phyloP scores from a whole-genome alignment of 805 yeast species.

The Spathaspora passalidarum region DNA sequence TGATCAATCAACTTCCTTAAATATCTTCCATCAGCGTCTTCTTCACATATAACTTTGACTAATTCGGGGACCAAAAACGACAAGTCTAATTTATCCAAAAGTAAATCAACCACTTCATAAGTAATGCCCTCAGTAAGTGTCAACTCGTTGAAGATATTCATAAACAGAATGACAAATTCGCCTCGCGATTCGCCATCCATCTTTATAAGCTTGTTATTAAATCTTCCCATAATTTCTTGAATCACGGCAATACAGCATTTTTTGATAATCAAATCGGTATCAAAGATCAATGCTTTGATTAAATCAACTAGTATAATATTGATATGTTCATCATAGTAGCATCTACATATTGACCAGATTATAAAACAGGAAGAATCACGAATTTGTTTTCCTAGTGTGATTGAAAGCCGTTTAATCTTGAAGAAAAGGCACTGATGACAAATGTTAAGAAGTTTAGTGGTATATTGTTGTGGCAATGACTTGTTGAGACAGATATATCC shows the following conservation, averaged over 20 bases:
- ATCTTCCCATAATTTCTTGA: constrained; percentile 83
- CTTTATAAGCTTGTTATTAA: constrained; percentile 43
- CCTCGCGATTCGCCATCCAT: constrained; percentile 19
- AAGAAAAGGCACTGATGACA: constrained; percentile 48
- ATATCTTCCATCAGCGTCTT: constrained; percentile 2
- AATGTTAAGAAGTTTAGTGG: constrained; percentile 32
- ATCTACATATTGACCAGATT: constrained; percentile 71
- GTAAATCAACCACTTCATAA: constrained; percentile 5
- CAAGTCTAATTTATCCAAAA: constrained; percentile 7
- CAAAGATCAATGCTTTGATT: constrained; percentile 59
- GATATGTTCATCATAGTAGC: constrained; percentile 15
- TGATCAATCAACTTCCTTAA: constrained; percentile 7
- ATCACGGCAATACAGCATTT: constrained; percentile 84
- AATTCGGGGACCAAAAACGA: constrained; percentile 3
- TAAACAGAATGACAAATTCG: constrained; percentile 42
- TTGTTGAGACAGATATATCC: constrained; percentile 42
- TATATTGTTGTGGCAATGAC: constrained; percentile 18
- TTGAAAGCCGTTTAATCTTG: constrained; percentile 52
- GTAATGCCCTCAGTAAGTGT: not conserved
- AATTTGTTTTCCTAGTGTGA: constrained; percentile 61
- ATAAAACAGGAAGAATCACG: constrained; percentile 85
- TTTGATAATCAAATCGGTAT: constrained; percentile 68
- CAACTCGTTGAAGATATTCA: constrained; percentile 49
- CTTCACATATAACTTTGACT: constrained; percentile 3
- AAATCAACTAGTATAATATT: constrained; percentile 31